phyloP scores from a whole-genome alignment of 2,329 filamentous ascomycete genomes.

The Diaporthe australafricana region DNA sequence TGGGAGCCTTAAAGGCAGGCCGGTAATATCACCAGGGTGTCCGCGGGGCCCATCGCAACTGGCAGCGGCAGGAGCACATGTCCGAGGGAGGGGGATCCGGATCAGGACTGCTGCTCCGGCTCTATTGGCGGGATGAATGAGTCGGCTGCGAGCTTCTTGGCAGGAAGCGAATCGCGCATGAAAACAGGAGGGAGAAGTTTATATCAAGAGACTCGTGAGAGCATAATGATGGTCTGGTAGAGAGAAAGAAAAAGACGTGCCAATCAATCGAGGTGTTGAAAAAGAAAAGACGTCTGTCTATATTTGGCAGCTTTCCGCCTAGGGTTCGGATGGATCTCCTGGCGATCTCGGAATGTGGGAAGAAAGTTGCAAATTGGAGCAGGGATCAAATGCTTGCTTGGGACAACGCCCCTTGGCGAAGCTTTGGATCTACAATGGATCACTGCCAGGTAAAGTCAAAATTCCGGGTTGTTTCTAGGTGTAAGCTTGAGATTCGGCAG shows the following conservation, averaged over 20 bases:
- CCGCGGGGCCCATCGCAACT: constrained; percentile 12
- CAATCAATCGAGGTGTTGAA: not conserved
- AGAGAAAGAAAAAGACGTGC: too few relatives aligned
- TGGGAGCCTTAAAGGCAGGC: not conserved
- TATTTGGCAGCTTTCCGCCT: not conserved
- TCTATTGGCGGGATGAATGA: constrained; percentile 9
- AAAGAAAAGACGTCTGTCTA: not conserved
- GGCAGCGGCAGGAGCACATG: not conserved
- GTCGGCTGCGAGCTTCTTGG: constrained; percentile 10
- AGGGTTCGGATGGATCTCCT: not conserved
- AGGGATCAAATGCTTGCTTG: not conserved
- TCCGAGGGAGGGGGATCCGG: not conserved
- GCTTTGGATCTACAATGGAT: not conserved
- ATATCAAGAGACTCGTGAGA: too few relatives aligned
- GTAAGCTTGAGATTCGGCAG: accelerated
- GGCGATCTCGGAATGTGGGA: not conserved
- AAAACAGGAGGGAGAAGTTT: not conserved
- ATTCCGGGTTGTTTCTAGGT: not conserved
- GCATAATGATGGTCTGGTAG: not conserved
- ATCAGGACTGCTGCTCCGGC: constrained; percentile 25
- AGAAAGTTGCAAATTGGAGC: not conserved
- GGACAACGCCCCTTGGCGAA: too few relatives aligned
- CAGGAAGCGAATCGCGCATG: not conserved
- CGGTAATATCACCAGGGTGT: not conserved
- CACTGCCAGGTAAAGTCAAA: not conserved